Evolutionary conservation across 352 stramenopile genomes (phyloP).

Genomic region (Phytophthora pseudosyringae): DNA sequence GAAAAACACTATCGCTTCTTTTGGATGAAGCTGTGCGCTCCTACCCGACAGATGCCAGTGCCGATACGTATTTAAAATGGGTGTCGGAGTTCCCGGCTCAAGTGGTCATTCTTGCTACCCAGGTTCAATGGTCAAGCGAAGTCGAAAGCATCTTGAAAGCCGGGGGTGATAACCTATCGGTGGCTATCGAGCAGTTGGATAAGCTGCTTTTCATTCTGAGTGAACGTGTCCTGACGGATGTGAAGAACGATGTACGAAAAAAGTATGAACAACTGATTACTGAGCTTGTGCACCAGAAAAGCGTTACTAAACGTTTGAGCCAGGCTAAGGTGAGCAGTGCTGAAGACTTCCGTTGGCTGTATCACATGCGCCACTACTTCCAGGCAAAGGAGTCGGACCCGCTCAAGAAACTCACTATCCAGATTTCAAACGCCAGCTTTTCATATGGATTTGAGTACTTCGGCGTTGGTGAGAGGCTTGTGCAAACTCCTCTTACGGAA

Average conservation of each 20-base stretch:
- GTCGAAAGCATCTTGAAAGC: slow-evolving; percentile 93
- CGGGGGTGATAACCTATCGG: slow-evolving; percentile 46
- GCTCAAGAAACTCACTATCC: slow-evolving; percentile 96
- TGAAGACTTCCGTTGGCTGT: slow-evolving; percentile 99
- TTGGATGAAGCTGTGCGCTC: slow-evolving; percentile 93
- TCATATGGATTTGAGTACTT: slow-evolving; percentile 99
- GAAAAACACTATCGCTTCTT: slow-evolving; percentile 94
- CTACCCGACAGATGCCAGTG: slow-evolving; percentile 74
- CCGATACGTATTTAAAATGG: slow-evolving; percentile 95
- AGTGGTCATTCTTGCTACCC: slow-evolving; percentile 98
- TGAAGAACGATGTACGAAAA: slow-evolving; percentile 94
- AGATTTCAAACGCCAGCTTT: slow-evolving; percentile 98
- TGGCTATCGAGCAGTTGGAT: slow-evolving; percentile 73
- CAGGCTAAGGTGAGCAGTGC: slow-evolving; percentile 80
- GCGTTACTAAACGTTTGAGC: slow-evolving; percentile 95
- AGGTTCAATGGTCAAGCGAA: slow-evolving; percentile 97
- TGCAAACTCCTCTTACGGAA: slow-evolving; percentile 99
- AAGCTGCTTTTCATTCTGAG: slow-evolving; percentile 96
- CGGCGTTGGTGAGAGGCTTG: slow-evolving; percentile 98
- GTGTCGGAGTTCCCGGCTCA: slow-evolving; percentile 98
- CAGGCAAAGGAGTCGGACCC: slow-evolving; percentile 77
- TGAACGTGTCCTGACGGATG: slow-evolving; percentile 94
- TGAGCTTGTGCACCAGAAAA: slow-evolving; percentile 99
- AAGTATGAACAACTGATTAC: slow-evolving; percentile 99
- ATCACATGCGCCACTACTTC: slow-evolving; percentile 99